Evolutionary conservation across 164 flowering plant genomes (phyloP).

Genomic region (Pachysandra terminalis): DNA sequence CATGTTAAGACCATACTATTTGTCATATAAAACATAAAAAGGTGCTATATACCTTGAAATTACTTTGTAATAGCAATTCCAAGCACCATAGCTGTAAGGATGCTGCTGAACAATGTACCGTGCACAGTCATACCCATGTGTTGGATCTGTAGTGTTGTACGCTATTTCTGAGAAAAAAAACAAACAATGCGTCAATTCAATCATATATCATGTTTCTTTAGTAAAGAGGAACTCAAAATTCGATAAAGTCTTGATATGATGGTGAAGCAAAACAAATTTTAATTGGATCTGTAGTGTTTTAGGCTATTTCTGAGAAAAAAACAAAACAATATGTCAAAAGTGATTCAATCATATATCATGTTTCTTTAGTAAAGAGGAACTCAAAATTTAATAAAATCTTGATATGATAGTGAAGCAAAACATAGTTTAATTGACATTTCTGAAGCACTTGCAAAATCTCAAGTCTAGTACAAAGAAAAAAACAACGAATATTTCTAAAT

Average conservation of each 20-base stretch:
- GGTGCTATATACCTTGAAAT: constrained; percentile 44
- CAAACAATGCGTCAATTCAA: not conserved
- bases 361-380: not conserved
- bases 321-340: not conserved
- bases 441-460: not conserved
- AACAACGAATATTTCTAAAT: not conserved
- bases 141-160: constrained; percentile 57
- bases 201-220: not conserved
- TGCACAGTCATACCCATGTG: constrained; percentile 56
- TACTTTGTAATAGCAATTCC: constrained; percentile 87
- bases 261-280: too few species aligned
- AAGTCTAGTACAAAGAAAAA: not conserved
- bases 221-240: not conserved
- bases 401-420: not conserved
- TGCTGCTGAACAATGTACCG: constrained; percentile 54
- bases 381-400: not conserved
- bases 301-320: constrained; percentile 50
- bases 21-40: not conserved
- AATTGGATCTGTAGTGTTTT: constrained; percentile 58
- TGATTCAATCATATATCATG: not conserved
- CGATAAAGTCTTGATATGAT: not conserved
- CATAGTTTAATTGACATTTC: not conserved
- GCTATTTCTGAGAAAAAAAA: constrained; percentile 47
- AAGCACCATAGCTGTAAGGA: constrained; percentile 76
- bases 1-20: too few species aligned